Conservation (phyloP, 2,329 filamentous ascomycete species). For the Exophiala sp. region DNA sequence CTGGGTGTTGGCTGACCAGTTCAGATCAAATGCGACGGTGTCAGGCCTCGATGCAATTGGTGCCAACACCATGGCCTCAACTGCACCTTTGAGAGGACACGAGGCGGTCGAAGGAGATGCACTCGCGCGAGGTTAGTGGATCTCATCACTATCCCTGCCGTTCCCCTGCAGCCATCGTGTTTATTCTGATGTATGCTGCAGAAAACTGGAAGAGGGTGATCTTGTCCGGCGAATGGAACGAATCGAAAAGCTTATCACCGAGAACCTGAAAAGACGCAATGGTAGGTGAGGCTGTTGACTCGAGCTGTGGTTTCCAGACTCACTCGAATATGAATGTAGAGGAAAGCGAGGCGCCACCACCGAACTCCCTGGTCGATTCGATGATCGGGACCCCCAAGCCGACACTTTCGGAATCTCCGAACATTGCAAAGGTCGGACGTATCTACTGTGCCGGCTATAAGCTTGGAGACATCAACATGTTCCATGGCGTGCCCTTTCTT, state of each 20-base stretch:
- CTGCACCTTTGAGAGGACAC: constrained; percentile 43
- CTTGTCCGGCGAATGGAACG: constrained; percentile 39
- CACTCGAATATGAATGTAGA: no score
- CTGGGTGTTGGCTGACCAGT: constrained; percentile 2
- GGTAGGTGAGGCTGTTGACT: neutral
- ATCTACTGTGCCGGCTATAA: constrained; percentile 47
- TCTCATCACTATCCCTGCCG: no score
- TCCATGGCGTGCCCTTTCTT: constrained; percentile 48
- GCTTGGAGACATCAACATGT: constrained; percentile 44
- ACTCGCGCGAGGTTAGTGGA: neutral
- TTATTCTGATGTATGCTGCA: no score
- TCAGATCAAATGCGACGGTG: constrained; percentile 46
- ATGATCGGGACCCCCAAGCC: neutral
- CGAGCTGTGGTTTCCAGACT: neutral
- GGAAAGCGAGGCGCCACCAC: no score
- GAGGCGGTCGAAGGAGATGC: constrained; percentile 28
- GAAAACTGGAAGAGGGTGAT: constrained; percentile 28
- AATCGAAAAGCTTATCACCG: constrained; percentile 37
- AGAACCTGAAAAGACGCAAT: constrained; percentile 27
- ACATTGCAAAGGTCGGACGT: constrained; percentile 4
- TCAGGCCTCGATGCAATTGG: constrained; percentile 10
- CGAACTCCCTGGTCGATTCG: neutral
- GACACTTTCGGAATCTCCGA: constrained; percentile 30
- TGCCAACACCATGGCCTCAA: constrained; percentile 25
- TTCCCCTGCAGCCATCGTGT: no score